Conservation (phyloP, 345 rosid genomes). For the Brassica incana region DNA sequence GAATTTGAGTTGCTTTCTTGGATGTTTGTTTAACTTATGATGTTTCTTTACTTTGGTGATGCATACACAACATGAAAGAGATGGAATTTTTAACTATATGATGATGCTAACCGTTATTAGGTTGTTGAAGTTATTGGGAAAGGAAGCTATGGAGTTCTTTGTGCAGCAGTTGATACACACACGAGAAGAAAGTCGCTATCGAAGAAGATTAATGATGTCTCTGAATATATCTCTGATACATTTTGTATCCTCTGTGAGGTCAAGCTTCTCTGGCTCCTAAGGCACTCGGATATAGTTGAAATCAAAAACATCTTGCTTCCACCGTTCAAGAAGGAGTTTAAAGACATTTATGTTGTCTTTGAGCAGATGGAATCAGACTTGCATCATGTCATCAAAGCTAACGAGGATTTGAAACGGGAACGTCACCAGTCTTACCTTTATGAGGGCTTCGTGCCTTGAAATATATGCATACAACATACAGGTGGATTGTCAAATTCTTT, state of each 20-base stretch:
- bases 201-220: conserved; percentile 84
- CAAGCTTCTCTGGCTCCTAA: conserved; percentile 78
- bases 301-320: conserved; percentile 90
- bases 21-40: background rate
- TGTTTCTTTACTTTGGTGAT: background rate
- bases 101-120: conserved; percentile 83
- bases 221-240: conserved; percentile 85
- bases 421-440: conserved; percentile 95
- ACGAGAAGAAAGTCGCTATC: conserved; percentile 43
- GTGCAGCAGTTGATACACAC: conserved; percentile 82
- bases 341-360: conserved; percentile 82
- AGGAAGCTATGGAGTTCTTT: conserved; percentile 98
- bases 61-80: conserved; percentile 60
- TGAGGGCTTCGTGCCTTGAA: conserved; percentile 94
- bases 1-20: background rate
- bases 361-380: conserved; percentile 99
- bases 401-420: conserved; percentile 86
- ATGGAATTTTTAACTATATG: conserved; percentile 71
- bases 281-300: conserved; percentile 89
- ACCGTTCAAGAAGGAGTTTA: conserved; percentile 89
- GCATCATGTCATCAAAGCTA: conserved; percentile 96
- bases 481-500: conserved; percentile 31
- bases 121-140: conserved; percentile 44
- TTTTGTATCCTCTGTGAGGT: conserved; percentile 84
- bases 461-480: conserved; percentile 67